Percentiles rank a stretch among this genome's conserved stretches.
phyloP scores from a whole-genome alignment of 139 green algal genomes.

The Edaphochlamys debaryana region DNA sequence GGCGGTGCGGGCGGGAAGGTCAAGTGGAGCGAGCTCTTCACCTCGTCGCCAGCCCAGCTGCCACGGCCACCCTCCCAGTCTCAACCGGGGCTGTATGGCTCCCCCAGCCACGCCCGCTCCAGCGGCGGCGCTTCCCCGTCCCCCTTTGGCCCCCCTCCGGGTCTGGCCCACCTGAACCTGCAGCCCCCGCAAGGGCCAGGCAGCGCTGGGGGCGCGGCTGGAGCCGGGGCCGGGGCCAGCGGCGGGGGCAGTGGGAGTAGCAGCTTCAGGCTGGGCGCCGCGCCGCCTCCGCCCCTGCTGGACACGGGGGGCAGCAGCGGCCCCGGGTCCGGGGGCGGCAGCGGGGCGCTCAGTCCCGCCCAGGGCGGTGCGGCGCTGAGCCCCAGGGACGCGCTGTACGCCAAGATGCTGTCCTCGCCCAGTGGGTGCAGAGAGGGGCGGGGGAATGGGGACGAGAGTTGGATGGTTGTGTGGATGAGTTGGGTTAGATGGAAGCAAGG shows the following conservation, averaged over 20 bases:
- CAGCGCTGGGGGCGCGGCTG: background rate
- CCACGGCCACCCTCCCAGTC: too few relatives aligned
- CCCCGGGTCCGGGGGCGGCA: background rate
- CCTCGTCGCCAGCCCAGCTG: background rate
- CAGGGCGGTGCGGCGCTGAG: background rate
- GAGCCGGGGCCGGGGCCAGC: background rate
- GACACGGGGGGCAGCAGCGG: slow-evolving; percentile 18
- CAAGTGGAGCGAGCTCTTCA: slow-evolving; percentile 28
- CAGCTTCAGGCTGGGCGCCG: background rate
- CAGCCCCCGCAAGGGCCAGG: too few relatives aligned
- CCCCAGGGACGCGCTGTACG: slow-evolving; percentile 12
- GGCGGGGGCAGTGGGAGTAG: background rate
- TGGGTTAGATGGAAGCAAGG: too few relatives aligned
- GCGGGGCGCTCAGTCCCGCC: background rate
- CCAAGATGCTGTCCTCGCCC: slow-evolving; percentile 21
- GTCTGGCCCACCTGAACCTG: too few relatives aligned
- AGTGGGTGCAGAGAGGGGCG: background rate
- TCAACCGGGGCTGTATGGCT: too few relatives aligned
- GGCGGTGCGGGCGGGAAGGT: background rate
- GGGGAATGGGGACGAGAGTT: too few relatives aligned
- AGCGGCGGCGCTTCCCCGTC: too few relatives aligned
- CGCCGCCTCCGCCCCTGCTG: slow-evolving; percentile 7
- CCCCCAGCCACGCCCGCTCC: too few relatives aligned
- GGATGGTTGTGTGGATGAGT: too few relatives aligned
- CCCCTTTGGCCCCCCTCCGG: too few relatives aligned